Percentiles rank a stretch among this genome's conserved stretches.
Conservation (phyloP, 768 basidiomycete species). For the Lepiota venenata region DNA sequence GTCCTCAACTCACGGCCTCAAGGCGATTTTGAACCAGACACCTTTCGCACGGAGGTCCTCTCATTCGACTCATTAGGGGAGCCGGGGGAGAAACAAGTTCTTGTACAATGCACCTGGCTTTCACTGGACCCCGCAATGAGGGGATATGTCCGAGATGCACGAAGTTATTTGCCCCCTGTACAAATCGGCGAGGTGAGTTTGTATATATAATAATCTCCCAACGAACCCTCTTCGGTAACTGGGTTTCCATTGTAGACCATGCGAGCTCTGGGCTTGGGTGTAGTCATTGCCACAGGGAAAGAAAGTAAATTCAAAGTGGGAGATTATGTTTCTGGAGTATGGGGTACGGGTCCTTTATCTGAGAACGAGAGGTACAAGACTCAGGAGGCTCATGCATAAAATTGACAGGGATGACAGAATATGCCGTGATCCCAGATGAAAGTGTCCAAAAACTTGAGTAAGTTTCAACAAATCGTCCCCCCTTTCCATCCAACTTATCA, state of each 20-base stretch:
- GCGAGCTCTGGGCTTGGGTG: slow-evolving; percentile 66
- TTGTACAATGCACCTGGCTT: slow-evolving; percentile 79
- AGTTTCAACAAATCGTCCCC: slow-evolving; percentile 17
- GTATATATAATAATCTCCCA: too few species aligned
- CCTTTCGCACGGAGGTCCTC: slow-evolving; percentile 62
- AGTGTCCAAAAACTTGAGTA: slow-evolving; percentile 53
- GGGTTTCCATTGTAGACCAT: slow-evolving; percentile 44
- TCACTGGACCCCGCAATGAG: slow-evolving; percentile 90
- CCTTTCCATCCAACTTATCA: not conserved
- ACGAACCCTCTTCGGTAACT: not conserved
- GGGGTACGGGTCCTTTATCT: slow-evolving; percentile 46
- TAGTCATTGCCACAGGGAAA: slow-evolving; percentile 56
- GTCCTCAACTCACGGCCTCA: slow-evolving; percentile 75
- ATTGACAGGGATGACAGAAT: slow-evolving; percentile 73
- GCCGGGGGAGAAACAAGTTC: slow-evolving; percentile 48
- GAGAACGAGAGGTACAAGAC: too few species aligned
- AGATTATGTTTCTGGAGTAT: slow-evolving; percentile 60
- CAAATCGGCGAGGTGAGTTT: slow-evolving; percentile 56
- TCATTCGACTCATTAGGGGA: slow-evolving; percentile 46
- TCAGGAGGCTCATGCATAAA: not conserved
- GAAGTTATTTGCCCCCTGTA: slow-evolving; percentile 72
- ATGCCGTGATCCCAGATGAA: slow-evolving; percentile 56
- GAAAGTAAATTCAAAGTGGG: slow-evolving; percentile 58
- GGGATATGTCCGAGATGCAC: slow-evolving; percentile 68
- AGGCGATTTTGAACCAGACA: slow-evolving; percentile 64